These are phyloP conservation scores for Boletus vermiculosoides DNA, from an alignment of 768 basidiomycete genomes.

Conservation along the genomic window DNA sequence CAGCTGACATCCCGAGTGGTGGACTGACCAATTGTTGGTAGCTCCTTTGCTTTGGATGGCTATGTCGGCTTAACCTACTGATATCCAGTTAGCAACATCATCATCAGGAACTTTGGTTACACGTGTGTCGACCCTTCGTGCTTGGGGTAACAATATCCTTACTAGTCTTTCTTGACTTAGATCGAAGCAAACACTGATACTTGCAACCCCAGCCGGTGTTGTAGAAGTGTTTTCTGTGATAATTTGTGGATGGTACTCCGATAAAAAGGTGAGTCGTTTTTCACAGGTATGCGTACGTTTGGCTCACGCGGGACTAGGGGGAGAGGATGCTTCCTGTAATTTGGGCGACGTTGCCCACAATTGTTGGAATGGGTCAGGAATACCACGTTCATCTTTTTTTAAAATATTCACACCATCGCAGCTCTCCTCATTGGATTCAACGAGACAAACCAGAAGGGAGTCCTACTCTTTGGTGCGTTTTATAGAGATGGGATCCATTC, in stretches of 20 bases:
- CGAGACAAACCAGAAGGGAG: constrained; percentile 19
- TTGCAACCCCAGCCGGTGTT: constrained; percentile 24
- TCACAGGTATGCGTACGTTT: not conserved
- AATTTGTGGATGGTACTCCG: constrained; percentile 23
- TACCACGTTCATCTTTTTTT: not conserved
- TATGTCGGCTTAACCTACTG: not conserved
- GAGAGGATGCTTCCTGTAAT: constrained; percentile 21
- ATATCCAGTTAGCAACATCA: constrained; percentile 19
- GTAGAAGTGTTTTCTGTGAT: constrained; percentile 23
- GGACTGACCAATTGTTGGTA: constrained; percentile 18
- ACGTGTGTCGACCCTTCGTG: constrained; percentile 2
- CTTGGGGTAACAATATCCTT: not conserved
- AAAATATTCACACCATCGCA: not conserved
- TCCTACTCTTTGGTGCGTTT: constrained; percentile 15
- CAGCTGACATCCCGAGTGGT: constrained; percentile 24
- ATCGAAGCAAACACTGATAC: constrained; percentile 3
- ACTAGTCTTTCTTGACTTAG: not conserved
- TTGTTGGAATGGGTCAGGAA: constrained; percentile 6
- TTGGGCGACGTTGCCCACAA: constrained; percentile 14
- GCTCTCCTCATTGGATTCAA: constrained; percentile 27
- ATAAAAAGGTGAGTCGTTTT: constrained; percentile 12
- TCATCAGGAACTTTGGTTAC: constrained; percentile 25
- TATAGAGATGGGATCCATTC: not conserved
- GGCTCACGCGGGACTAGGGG: constrained; percentile 2
- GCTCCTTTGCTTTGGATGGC: not conserved